Base-by-base conservation (phyloP, 495 filamentous ascomycete genomes). In the Penicillium cataractarum region DNA sequence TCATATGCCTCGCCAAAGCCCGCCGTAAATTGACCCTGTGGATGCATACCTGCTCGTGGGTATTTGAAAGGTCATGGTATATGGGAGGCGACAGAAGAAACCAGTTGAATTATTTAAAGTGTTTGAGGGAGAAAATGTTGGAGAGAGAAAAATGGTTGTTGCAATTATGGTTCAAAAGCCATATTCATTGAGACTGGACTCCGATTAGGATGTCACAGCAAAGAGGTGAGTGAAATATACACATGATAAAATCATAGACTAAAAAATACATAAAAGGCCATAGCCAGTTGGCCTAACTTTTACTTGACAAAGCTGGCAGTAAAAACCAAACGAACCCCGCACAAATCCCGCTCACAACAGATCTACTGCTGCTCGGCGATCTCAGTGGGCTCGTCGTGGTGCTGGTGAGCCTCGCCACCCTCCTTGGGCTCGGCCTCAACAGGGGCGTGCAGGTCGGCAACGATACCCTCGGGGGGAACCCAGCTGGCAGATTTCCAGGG, bases 401-500 rank as follows among this genome's bases (percentile, higher is more conserved):
- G 67, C 55, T 70, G 70, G 46, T 72, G 63, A 63, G 66, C 58
- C 13, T 65, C 44, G 19, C 52, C 64, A 27, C 68, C 65, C 61
- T 69, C 68, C 68, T 73, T 71, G 57, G 58, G 55, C 44, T 55
- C 51, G 8, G 26, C 32, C 7, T 21, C 26, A 21, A 55, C 29
- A 12, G 71, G 60, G 29, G 54, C 64, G 58, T 76, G 72, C 40
- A 79, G 59, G 37, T 79, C 75, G 40, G 57, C 58, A 55, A 78
- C 58, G 51, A 78, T 71, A 42, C 73, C 70, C 55, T 72, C 82
- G 1, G 84, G 83, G 15, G 85, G 77, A 17, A 78, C 74, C 89
- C 89, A 92, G 63, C 76, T 76, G 57, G 72, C 69, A 57, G 81
- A 85, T 77, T 86, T 86, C 82, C 85, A 87, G n/a, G 90, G 88